Evolutionary conservation across 2,329 filamentous ascomycete genomes (phyloP).

Genomic region (Cercospora zeina): DNA sequence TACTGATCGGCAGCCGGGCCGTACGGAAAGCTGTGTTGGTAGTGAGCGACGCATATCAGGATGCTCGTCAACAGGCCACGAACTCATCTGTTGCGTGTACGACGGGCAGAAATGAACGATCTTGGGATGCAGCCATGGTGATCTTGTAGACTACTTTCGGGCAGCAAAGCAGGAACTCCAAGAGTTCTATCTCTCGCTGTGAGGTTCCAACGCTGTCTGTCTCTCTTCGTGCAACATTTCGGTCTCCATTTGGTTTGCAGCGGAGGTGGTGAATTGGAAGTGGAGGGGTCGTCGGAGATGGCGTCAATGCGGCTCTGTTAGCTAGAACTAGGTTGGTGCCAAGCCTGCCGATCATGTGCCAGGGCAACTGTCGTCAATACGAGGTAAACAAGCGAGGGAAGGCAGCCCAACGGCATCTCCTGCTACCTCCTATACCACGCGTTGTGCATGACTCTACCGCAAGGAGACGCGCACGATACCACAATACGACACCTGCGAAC

Average conservation of each 20-base stretch:
- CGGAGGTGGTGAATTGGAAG: not conserved
- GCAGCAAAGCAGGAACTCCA: too few species aligned
- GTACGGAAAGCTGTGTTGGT: conserved; percentile 44
- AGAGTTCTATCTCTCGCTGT: too few species aligned
- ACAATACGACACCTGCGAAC: not conserved
- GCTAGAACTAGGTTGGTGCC: not conserved
- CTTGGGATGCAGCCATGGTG: not conserved
- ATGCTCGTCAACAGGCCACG: not conserved
- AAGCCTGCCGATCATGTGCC: conserved; percentile 1
- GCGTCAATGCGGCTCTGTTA: not conserved
- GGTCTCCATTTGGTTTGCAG: too few species aligned
- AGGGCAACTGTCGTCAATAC: conserved; percentile 8
- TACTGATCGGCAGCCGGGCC: conserved; percentile 49
- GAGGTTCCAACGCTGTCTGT: too few species aligned
- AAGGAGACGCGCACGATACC: not conserved
- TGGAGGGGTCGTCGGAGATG: not conserved
- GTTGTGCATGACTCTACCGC: conserved; percentile 9
- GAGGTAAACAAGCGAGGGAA: conserved; percentile 14
- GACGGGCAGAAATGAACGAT: conserved; percentile 13
- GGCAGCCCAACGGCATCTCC: conserved; percentile 1
- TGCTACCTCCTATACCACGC: conserved; percentile 15
- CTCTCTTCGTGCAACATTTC: too few species aligned
- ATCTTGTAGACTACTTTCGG: too few species aligned
- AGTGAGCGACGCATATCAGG: not conserved
- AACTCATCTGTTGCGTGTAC: conserved; percentile 22